These are phyloP conservation scores for Neurospora tetrasperma DNA, from an alignment of 495 filamentous ascomycete genomes.

Conservation along the genomic window DNA sequence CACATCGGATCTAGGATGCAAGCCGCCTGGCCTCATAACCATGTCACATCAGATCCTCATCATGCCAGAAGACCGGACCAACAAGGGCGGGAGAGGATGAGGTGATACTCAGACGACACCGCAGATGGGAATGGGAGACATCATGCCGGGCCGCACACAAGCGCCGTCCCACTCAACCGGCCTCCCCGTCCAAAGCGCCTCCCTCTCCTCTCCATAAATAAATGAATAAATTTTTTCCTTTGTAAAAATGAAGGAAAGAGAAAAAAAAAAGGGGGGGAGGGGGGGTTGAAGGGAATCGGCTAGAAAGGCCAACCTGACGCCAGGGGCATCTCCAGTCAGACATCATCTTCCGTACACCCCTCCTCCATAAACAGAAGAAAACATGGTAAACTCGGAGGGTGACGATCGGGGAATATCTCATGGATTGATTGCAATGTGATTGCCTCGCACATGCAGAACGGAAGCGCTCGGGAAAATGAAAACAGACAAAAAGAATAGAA, in stretches of 20 bases:
- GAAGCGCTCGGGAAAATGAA: background rate
- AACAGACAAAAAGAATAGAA: constrained; percentile 12
- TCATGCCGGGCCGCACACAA: background rate
- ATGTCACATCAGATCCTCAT: background rate
- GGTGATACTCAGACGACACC: background rate
- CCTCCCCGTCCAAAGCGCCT: background rate
- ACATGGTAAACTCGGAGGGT: background rate
- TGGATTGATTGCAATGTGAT: background rate
- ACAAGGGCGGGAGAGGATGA: background rate
- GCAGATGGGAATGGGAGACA: background rate
- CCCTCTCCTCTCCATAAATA: too few relatives aligned
- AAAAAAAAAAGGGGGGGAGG: background rate
- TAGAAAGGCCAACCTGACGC: background rate
- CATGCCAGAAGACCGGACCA: background rate
- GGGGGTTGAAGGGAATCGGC: background rate
- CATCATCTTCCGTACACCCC: background rate
- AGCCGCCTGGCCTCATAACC: background rate
- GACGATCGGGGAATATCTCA: background rate
- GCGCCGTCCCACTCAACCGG: background rate
- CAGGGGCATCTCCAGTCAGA: background rate
- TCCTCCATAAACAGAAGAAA: background rate
- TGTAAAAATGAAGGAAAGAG: background rate
- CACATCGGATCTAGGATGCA: background rate
- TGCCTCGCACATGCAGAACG: background rate
- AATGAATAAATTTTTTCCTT: too few relatives aligned